Evolutionary conservation across 2,329 filamentous ascomycete species (phyloP).

Genomic region (Botryotinia calthae): DNA sequence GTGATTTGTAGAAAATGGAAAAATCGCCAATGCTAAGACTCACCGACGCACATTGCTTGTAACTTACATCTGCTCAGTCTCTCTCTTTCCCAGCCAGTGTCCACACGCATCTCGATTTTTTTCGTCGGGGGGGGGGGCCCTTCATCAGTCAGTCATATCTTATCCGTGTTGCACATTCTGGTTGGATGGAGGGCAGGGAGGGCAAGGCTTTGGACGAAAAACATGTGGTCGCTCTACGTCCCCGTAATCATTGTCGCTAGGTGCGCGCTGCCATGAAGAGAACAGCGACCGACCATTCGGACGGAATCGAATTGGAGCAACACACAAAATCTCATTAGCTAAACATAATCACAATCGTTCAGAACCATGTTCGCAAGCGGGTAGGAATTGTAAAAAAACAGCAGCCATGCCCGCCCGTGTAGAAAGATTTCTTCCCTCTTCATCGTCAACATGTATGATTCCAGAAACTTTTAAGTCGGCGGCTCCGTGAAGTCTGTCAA

Average conservation of each 20-base stretch:
- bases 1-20: not conserved
- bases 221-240: not conserved
- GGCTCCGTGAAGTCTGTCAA: conserved; percentile 38
- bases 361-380: not conserved
- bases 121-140: not conserved
- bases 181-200: not conserved
- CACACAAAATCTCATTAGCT: not conserved
- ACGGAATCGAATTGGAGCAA: not conserved
- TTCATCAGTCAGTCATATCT: not conserved
- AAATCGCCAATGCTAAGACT: conserved; percentile 2
- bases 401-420: conserved; percentile 23
- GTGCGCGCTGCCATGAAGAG: not conserved
- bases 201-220: not conserved
- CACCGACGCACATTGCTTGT: conserved; percentile 9
- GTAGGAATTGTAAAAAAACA: conserved; percentile 19
- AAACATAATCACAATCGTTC: not conserved
- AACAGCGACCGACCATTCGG: not conserved
- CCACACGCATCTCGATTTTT: not conserved
- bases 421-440: conserved; percentile 26
- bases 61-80: not conserved
- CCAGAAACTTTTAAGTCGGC: conserved; percentile 31
- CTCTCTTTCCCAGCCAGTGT: not conserved
- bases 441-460: conserved; percentile 36
- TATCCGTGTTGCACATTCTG: not conserved
- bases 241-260: not conserved